Percentiles rank a stretch among this genome's conserved stretches.
Conservation (phyloP, 306 rosid genomes). For the Prunus armeniaca region DNA sequence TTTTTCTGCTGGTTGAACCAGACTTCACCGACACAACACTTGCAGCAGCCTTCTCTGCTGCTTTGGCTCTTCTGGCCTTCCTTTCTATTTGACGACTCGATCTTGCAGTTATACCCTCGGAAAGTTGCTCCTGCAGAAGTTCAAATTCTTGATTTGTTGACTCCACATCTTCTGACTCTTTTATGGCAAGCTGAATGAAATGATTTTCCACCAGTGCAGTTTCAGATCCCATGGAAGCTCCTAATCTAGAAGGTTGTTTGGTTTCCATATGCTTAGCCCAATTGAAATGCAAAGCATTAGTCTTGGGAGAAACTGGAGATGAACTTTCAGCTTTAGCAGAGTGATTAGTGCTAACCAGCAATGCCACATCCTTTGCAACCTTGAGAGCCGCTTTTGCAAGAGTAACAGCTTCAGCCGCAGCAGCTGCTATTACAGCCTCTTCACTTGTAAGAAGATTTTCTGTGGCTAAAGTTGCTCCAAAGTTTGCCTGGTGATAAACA, state of each 20-base stretch:
- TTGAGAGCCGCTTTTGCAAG: constrained; percentile 88
- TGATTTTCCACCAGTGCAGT: constrained; percentile 34
- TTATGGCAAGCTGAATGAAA: constrained; percentile 19
- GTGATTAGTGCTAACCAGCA: constrained; percentile 42
- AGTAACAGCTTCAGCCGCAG: constrained; percentile 88
- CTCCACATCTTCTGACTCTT: constrained; percentile 50
- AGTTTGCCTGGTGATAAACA: constrained; percentile 45
- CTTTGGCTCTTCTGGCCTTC: constrained; percentile 80
- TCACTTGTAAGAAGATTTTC: constrained; percentile 76
- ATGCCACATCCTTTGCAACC: constrained; percentile 77
- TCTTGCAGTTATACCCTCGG: constrained; percentile 56
- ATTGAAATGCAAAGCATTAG: constrained; percentile 47
- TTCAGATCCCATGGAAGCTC: constrained; percentile 38
- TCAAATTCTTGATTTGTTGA: constrained; percentile 64
- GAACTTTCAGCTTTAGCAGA: constrained; percentile 28
- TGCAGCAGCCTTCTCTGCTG: constrained; percentile 70
- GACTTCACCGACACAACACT: constrained; percentile 58
- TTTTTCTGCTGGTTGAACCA: constrained; percentile 63
- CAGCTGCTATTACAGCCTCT: constrained; percentile 83
- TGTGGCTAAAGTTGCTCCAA: constrained; percentile 57
- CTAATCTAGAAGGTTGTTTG: constrained; percentile 32
- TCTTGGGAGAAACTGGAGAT: constrained; percentile 28
- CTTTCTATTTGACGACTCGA: constrained; percentile 82
- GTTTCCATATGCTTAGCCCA: constrained; percentile 59
- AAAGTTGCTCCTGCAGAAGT: constrained; percentile 46